phyloP scores from a whole-genome alignment of 2,329 filamentous ascomycete species.

The Calonectria fujianensis region DNA sequence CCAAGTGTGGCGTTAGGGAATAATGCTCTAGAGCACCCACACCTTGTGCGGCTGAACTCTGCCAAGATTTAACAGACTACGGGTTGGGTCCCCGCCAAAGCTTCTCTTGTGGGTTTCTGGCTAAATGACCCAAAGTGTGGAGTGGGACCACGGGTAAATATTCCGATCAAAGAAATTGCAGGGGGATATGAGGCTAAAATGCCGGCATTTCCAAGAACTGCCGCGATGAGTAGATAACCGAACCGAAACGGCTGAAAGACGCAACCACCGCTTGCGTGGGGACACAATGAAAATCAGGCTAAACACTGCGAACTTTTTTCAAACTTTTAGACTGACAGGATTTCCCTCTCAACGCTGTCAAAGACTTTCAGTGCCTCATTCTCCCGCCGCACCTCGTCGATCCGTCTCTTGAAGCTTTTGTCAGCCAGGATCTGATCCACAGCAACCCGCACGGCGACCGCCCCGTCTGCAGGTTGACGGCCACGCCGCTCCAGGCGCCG shows the following conservation, averaged over 20 bases:
- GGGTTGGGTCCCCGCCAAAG: background rate
- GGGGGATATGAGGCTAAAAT: background rate
- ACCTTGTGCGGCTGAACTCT: background rate
- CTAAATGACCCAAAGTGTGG: background rate
- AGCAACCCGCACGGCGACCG: constrained; percentile 54
- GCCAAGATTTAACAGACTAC: background rate
- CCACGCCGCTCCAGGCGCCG: constrained; percentile 66
- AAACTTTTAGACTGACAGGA: constrained; percentile 31
- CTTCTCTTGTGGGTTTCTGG: background rate
- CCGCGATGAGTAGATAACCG: background rate
- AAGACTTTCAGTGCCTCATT: constrained; percentile 57
- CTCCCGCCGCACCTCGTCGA: constrained; percentile 57
- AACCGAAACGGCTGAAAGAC: background rate
- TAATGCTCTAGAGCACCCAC: background rate
- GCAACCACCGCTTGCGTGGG: background rate
- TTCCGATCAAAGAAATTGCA: background rate
- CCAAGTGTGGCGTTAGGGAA: background rate
- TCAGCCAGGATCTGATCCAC: constrained; percentile 59
- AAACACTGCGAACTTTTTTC: no score
- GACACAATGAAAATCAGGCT: background rate
- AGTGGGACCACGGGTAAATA: background rate
- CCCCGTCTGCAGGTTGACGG: constrained; percentile 65
- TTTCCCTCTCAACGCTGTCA: constrained; percentile 50
- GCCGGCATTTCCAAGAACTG: background rate
- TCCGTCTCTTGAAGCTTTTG: constrained; percentile 56